Conservation (phyloP, 148 eudicot species). For the Gaultheria prostrata region DNA sequence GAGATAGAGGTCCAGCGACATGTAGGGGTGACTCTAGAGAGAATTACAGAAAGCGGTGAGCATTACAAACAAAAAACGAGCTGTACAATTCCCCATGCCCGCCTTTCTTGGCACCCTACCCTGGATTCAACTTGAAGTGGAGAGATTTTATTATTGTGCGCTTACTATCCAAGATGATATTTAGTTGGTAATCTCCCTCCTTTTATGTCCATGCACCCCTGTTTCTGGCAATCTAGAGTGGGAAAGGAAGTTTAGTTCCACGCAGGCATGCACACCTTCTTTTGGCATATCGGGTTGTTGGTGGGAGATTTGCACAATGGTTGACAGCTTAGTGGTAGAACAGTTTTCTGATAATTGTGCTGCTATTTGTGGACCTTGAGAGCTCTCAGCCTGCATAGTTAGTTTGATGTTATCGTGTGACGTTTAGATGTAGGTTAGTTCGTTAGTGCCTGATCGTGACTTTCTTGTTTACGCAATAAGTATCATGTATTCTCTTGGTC, state of each 20-base stretch:
- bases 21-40: not conserved
- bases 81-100: too few species aligned
- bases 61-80: too few species aligned
- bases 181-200: too few species aligned
- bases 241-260: not conserved
- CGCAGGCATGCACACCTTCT: not conserved
- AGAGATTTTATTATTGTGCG: too few species aligned
- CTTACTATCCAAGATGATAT: too few species aligned
- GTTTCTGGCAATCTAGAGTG: not conserved
- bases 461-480: not conserved
- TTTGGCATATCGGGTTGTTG: not conserved
- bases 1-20: not conserved
- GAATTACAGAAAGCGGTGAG: too few species aligned
- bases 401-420: not conserved
- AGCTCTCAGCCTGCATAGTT: not conserved
- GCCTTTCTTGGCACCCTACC: too few species aligned
- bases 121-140: too few species aligned
- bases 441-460: not conserved
- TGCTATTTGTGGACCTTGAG: not conserved
- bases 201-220: too few species aligned
- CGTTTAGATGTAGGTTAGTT: not conserved
- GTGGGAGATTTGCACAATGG: not conserved
- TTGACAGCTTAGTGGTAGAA: not conserved
- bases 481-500: not conserved
- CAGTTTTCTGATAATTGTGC: not conserved